A percentile compares a stretch with the other conserved stretches of the same genome.
phyloP scores from a whole-genome alignment of 768 basidiomycete genomes.

The Kwoniella dendrophila region DNA sequence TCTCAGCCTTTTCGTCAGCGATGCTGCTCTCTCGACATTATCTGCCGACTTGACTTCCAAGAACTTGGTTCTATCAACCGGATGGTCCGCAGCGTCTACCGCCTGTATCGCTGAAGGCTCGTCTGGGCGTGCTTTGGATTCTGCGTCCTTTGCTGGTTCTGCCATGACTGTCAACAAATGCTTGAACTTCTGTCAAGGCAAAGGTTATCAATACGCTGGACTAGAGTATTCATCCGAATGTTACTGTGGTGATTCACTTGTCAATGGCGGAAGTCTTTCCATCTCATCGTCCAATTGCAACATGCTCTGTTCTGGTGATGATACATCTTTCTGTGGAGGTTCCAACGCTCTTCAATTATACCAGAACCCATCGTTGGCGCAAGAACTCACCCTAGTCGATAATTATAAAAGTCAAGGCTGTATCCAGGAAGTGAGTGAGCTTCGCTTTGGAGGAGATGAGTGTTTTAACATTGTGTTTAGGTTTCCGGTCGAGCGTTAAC shows the following conservation, averaged over 20 bases:
- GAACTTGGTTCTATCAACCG: constrained; percentile 13
- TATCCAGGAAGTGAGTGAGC: constrained; percentile 36
- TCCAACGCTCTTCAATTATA: constrained; percentile 23
- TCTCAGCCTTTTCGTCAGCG: constrained; percentile 16
- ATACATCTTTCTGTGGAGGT: constrained; percentile 15
- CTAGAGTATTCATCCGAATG: constrained; percentile 24
- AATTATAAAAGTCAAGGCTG: constrained; percentile 20
- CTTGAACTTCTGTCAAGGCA: constrained; percentile 29
- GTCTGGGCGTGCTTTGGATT: constrained; percentile 41
- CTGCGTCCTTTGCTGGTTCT: constrained; percentile 21
- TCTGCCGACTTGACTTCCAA: constrained; percentile 18
- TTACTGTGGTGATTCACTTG: constrained; percentile 17
- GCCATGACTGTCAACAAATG: constrained; percentile 39
- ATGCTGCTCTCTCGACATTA: constrained; percentile 3
- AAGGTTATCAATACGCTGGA: constrained; percentile 34
- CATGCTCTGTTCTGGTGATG: constrained; percentile 25
- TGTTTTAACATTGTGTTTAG: too few species aligned
- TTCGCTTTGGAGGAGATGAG: too few species aligned
- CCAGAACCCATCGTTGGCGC: constrained; percentile 21
- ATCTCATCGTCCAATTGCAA: neutral
- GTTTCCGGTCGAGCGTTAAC: constrained; percentile 45
- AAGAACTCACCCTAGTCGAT: constrained; percentile 6
- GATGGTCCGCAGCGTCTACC: constrained; percentile 29
- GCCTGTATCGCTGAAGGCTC: constrained; percentile 30
- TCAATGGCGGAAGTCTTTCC: constrained; percentile 28